phyloP scores from a whole-genome alignment of 306 rosid species.

The Urtica urens region DNA sequence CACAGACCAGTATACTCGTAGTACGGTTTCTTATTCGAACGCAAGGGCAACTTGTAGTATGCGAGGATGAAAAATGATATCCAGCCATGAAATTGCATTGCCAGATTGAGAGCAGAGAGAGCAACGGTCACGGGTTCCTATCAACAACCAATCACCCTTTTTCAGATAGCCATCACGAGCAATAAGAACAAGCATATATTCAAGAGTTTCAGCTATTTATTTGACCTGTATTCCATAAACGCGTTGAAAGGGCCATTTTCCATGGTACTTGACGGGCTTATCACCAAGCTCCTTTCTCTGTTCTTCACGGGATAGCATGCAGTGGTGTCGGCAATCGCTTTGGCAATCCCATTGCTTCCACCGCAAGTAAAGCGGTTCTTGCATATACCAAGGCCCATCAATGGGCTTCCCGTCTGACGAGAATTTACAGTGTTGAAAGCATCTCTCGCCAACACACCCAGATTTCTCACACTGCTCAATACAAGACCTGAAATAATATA shows the following conservation, averaged over 20 bases:
- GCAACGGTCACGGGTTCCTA: constrained; percentile 96
- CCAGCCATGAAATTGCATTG: constrained; percentile 98
- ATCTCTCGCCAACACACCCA: constrained; percentile 74
- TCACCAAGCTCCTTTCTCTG: constrained; percentile 68
- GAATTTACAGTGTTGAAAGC: constrained; percentile 96
- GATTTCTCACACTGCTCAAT: constrained; percentile 69
- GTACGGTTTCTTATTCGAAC: constrained; percentile 52
- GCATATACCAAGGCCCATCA: constrained; percentile 98
- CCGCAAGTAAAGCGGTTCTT: constrained; percentile 77
- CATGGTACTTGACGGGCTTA: constrained; percentile 76
- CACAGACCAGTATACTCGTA: constrained; percentile 86
- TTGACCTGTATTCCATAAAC: constrained; percentile 97
- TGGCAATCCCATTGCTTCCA: constrained; percentile 99
- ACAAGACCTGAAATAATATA: constrained; percentile 58
- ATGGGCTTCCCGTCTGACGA: constrained; percentile 92
- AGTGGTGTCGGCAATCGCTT: constrained; percentile 78
- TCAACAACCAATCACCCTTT: constrained; percentile 15
- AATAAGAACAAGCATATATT: constrained; percentile 12
- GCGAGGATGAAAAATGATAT: constrained; percentile 86
- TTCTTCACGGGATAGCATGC: constrained; percentile 83
- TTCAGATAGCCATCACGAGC: constrained; percentile 7
- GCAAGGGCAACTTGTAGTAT: constrained; percentile 74
- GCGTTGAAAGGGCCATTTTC: constrained; percentile 85
- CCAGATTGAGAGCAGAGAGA: constrained; percentile 80
- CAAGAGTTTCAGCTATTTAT: no score